Percentiles rank a stretch among this genome's conserved stretches.
Evolutionary conservation across 2,329 filamentous ascomycete genomes (phyloP).

Genomic region (Clonostachys chloroleuca): DNA sequence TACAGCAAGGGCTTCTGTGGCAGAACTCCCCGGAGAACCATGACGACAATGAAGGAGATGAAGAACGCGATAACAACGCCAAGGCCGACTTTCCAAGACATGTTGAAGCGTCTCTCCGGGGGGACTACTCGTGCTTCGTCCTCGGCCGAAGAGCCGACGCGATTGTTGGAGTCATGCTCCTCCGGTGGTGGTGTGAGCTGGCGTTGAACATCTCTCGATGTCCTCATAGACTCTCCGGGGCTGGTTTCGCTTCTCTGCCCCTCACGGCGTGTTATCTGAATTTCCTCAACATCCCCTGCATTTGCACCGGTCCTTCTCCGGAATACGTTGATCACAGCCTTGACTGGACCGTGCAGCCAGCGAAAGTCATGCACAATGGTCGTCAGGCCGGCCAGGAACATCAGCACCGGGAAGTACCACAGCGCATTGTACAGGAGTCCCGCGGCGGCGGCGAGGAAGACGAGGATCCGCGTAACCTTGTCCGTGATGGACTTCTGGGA

Average conservation of each 20-base stretch:
- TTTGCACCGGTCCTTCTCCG: not conserved
- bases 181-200: not conserved
- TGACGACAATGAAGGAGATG: conserved; percentile 48
- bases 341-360: conserved; percentile 4
- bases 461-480: conserved; percentile 54
- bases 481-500: conserved; percentile 66
- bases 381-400: conserved; percentile 47
- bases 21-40: conserved; percentile 42
- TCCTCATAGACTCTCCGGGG: not conserved
- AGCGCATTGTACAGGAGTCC: conserved; percentile 67
- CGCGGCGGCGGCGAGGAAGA: conserved; percentile 58
- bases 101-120: conserved; percentile 21
- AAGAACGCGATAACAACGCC: conserved; percentile 44
- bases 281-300: not conserved
- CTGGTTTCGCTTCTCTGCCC: conserved; percentile 1
- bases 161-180: not conserved
- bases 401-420: conserved; percentile 70
- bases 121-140: conserved; percentile 22
- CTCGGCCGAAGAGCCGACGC: not conserved
- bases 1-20: conserved; percentile 39
- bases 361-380: conserved; percentile 4
- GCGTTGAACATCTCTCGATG: not conserved
- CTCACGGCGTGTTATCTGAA: not conserved
- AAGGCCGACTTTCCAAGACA: conserved; percentile 39
- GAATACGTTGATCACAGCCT: conserved; percentile 3